Base-by-base conservation (phyloP, 371 early-diverging fungal species). In the Actinomortierella ambigua region DNA sequence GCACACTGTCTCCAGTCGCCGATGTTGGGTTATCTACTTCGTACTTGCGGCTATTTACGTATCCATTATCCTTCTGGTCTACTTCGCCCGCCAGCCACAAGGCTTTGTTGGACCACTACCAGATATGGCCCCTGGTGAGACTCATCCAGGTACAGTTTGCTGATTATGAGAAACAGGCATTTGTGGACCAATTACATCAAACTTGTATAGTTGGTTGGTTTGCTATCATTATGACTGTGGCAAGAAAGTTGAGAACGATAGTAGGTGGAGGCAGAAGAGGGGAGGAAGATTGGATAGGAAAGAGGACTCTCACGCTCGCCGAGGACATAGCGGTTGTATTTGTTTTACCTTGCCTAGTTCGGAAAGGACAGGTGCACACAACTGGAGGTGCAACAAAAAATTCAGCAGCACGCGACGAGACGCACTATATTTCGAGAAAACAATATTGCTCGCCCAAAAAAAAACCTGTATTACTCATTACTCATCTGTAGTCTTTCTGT, bases 21-120 rank as follows among this genome's bases (percentile, higher is more conserved):
- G 67, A 28, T 73, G 67, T 57, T 57, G 49, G 57, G 13, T 42
- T 60, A 63, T 73, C 18, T 73, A 73, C 20, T 17, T 52, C 3
- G 55, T 66, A 24, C 34, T 73, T 18, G 43, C 42, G 23, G 0
- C 60, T 3, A 43, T 73, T 42, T 73, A 66, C 18, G 24, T 29
- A 2, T 43, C 46, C 9, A 40, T 67, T 22, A 11, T 67, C 2
- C 61, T 26, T 39, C 18, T 59, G 4, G 67, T 73, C 4, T 66
- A 34, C 34, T 47, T 53, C 13, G 59, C 63, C 22, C 49, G 75
- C 43, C 43, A 57, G 13, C 63, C 67, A 0, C 41, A 57, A 1
- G 60, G 50, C 3, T 59, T 73, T 42, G 64, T 63, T 4, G 57
- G 67, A 22, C 6, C 60, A 2, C 44, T 73, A 27, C 75, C 75